Base-by-base conservation (phyloP, 352 stramenopile species). In the Globisporangium acanthophoron region DNA sequence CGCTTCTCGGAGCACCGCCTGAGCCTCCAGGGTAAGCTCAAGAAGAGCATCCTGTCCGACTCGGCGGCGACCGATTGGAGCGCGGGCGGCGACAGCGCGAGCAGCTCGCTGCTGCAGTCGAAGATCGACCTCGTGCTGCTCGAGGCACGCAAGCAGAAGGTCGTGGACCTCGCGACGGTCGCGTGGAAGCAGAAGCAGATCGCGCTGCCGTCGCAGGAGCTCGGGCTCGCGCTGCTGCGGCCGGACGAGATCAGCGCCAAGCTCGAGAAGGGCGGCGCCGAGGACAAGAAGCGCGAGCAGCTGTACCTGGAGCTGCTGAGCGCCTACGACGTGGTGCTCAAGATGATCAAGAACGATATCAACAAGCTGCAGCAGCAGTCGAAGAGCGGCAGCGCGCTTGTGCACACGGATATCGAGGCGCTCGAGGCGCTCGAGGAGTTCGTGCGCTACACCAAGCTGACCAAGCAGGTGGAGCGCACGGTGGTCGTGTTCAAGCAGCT, bases 41-140 rank as follows among this genome's bases (percentile, higher is more conserved):
- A 70, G 52, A 56, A 45, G 35, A 66, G 64, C 12, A 74, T 56
- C 8, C 61, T 68, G 7, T 59, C 61, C 2, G 67, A 74, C 27
- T 68, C 65, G 27, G 73, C 65, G 24, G 65, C 73, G 21, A 51
- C 83, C 20, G 80, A 92, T 64, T 72, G 72, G 66, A 84, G 80
- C 56, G 68, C 74, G 8, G 79, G 61, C 4, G 75, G 75, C n/a
- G 80, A 92, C 29, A 77, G 79, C 37, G 81, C 79, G 11, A 91
- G 75, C 37, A 90, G 83, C 56, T 73, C 81, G 44, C 61, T 94
- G 39, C 52, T 94, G 65, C 81, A 92, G 66, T 89, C 81, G 44
- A 94, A 94, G 71, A 90, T 94, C 49, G 84, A 94, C 40, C 52
- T 87, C 35, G 84, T 94, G 54, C 65, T 94, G 47, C 70, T 91